Base-by-base conservation (phyloP, 371 early-diverging fungal genomes). In the Zychaea mexicana region DNA sequence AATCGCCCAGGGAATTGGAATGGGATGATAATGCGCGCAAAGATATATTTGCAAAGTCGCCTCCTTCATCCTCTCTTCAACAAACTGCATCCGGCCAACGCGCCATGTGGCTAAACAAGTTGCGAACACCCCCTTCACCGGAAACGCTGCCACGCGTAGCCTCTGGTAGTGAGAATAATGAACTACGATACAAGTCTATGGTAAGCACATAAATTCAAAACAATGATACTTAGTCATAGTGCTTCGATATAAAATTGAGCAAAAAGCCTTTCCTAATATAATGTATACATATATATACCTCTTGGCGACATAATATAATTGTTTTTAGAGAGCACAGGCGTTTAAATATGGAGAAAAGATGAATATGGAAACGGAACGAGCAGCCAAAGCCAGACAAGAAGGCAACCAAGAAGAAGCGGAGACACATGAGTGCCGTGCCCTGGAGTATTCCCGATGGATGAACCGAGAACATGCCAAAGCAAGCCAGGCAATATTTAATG, bases 391-490 rank as follows among this genome's bases (percentile, higher is more conserved):
- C 27, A 27, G 26, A 13, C 3, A 17, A n/a, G 15, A 30, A 15
- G 19, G 8, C 17, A 30, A 24, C 17, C 31, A 28, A 0, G 6
- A 27, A 30, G 30, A 53, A 24, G 53, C 53, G 8, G 28, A 53
- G 26, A 19, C 12, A 13, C 53, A 53, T 28, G 53, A 53, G 17
- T 28, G 15, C 17, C n/a, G 19, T 53, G 53, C 53, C 17, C 24
- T 0, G 7, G 2, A 24, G 24, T 22, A 49, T 24, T 24, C 42
- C 15, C 17, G 4, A 60, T 57, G 15, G 68, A 78, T 30, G 69
- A 74, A 30, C 68, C 67, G 27, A 71, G 73, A 22, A 57, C 75
- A n/a, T 28, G 64, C 68, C 27, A 64, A 67, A 31, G 33, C 54
- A 21, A 31, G 56, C 2, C 33, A 52, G 27, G 22, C 53, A 12